Evolutionary conservation across 306 rosid species (phyloP).

Genomic region (Cucurbita maxima): DNA sequence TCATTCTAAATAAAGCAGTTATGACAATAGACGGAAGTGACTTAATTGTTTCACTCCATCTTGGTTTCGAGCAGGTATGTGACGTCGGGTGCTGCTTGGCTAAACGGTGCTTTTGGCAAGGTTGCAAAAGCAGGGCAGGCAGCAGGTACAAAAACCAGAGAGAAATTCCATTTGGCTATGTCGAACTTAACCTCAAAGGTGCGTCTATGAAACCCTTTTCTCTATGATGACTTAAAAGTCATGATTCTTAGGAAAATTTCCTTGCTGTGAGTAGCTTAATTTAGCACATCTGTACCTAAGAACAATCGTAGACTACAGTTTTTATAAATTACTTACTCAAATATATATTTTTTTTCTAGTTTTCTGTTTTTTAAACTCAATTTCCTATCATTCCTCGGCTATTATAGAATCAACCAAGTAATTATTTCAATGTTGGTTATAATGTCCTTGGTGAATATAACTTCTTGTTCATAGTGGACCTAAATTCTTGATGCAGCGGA

Average conservation of each 20-base stretch:
- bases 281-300: neutral
- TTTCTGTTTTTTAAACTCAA: neutral
- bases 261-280: neutral
- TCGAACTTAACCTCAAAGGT: slow-evolving; percentile 78
- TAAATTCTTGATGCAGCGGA: too few species aligned
- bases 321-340: neutral
- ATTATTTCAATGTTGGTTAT: too few species aligned
- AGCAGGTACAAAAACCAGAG: slow-evolving; percentile 85
- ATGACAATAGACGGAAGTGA: slow-evolving; percentile 4
- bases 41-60: neutral
- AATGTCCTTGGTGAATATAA: too few species aligned
- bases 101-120: slow-evolving; percentile 80
- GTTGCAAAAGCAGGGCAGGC: slow-evolving; percentile 78
- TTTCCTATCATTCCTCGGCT: too few species aligned
- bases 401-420: too few species aligned
- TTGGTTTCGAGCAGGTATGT: slow-evolving; percentile 49
- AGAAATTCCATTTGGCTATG: slow-evolving; percentile 61
- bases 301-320: neutral
- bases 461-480: too few species aligned
- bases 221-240: neutral
- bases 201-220: slow-evolving; percentile 14
- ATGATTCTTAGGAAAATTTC: neutral
- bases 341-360: neutral
- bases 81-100: slow-evolving; percentile 72
- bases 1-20: neutral